Conservation (phyloP, 306 rosid species). For the Cucurbita maxima region DNA sequence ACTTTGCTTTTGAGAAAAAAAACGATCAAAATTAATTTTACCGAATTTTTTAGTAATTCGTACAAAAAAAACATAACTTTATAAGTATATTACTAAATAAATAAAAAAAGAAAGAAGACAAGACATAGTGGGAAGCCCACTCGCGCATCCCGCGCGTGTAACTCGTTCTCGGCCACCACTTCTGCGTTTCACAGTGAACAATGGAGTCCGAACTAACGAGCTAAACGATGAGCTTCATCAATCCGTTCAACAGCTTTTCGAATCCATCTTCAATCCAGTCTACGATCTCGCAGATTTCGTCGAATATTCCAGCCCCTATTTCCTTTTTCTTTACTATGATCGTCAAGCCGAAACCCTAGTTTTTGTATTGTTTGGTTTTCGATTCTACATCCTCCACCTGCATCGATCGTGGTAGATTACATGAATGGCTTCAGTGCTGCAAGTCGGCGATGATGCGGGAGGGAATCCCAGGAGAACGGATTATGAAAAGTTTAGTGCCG, state of each 20-base stretch:
- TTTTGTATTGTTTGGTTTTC: neutral
- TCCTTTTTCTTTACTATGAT: neutral
- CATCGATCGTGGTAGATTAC: neutral
- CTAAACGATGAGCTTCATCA: neutral
- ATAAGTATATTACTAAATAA: too few species aligned
- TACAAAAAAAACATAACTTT: too few species aligned
- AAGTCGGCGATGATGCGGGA: slow-evolving; percentile 15
- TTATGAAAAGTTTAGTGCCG: slow-evolving; percentile 9
- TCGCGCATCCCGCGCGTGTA: slow-evolving; percentile 1
- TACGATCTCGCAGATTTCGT: neutral
- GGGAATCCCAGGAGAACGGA: slow-evolving; percentile 5
- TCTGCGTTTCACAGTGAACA: slow-evolving; percentile 8
- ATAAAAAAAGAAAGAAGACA: too few species aligned
- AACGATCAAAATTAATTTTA: too few species aligned
- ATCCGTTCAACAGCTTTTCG: neutral
- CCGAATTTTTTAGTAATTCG: too few species aligned
- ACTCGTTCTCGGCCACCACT: neutral
- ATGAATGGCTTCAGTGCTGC: slow-evolving; percentile 30
- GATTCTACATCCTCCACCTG: neutral
- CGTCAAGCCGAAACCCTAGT: slow-evolving; percentile 2
- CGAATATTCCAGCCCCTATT: neutral
- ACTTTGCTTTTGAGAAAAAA: too few species aligned
- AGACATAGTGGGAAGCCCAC: neutral
- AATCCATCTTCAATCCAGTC: neutral
- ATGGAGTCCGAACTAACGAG: neutral